phyloP scores from a whole-genome alignment of 2,329 filamentous ascomycete genomes.

The Knufia petricola region DNA sequence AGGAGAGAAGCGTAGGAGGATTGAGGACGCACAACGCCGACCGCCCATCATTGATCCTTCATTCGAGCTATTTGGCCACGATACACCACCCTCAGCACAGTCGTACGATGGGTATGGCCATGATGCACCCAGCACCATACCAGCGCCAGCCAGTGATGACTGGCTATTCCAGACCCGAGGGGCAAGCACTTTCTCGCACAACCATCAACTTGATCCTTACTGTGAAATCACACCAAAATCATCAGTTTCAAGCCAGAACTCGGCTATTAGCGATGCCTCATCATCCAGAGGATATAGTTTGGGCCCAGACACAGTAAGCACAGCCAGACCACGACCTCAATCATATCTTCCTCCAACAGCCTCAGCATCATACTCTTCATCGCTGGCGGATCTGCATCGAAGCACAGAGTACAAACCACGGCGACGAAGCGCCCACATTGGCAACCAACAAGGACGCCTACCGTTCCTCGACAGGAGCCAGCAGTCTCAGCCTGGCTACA shows the following conservation, averaged over 20 bases:
- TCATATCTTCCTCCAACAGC: conserved; percentile 2
- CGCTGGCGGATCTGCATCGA: conserved; percentile 3
- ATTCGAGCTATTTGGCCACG: conserved; percentile 1
- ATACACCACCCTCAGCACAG: background rate
- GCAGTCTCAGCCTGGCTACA: background rate
- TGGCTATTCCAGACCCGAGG: conserved; percentile 4
- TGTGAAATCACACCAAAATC: conserved; percentile 8
- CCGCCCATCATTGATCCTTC: conserved; percentile 8
- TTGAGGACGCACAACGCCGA: background rate
- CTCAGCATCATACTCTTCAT: conserved; percentile 4
- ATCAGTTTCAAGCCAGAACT: conserved; percentile 5
- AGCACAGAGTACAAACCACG: background rate
- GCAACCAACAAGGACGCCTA: background rate
- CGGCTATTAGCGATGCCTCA: background rate
- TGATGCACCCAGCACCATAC: background rate
- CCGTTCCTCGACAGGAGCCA: background rate
- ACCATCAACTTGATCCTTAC: conserved; percentile 3
- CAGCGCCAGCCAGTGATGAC: conserved; percentile 4
- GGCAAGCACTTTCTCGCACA: background rate
- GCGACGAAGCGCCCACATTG: background rate
- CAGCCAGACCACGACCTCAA: conserved; percentile 1
- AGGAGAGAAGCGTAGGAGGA: background rate
- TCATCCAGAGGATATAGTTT: background rate
- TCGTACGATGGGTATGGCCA: background rate
- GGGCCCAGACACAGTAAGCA: background rate